Base-by-base conservation (phyloP, 371 early-diverging fungal species). In the Lichtheimia ramosa region DNA sequence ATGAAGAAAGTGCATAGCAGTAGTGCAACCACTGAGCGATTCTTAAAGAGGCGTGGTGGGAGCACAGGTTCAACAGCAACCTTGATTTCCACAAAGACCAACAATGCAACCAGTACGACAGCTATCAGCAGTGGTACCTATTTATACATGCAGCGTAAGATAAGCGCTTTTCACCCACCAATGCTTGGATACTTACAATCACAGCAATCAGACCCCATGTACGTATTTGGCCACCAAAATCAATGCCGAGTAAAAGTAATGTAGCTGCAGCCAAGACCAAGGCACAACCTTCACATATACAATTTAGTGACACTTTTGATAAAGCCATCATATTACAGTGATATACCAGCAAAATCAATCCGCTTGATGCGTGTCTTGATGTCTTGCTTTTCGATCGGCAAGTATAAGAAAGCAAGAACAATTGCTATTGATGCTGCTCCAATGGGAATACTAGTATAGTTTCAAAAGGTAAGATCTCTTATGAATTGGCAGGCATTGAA, bases 141-240 rank as follows among this genome's bases (percentile, higher is more conserved):
- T n/a, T n/a, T n/a, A 46, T n/a, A 8, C 5, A 46, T 46, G n/a
- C 13, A 20, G n/a, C 13, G n/a, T 46, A 18, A n/a, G 46, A n/a
- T 46, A 0, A 10, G 3, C 6, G 8, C 3, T 25, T 15, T 14
- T 12, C 10, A 1, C 5, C 14, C 16, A 7, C 21, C 1, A n/a
- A 2, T 46, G 7, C 46, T 18, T 18, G 10, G 15, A 46, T 18
- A 15, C 46, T 46, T n/a, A 39, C 71, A 52, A 91, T 77, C 28
- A 89, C 82, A 34, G 78, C 79, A 23, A 79, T 71, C 15, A 86
- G 83, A 50, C 66, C 65, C 91, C 91, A 91, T 13, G 77, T 75
- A 48, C 68, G 77, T 3, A 64, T 66, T 46, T 74, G 71, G 4
- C 80, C 80, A 24, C 80, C 80, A 55, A 80, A 77, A 56, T 80